phyloP scores from a whole-genome alignment of 2,329 filamentous ascomycete genomes.

The Penicillium aurantiogriseum region DNA sequence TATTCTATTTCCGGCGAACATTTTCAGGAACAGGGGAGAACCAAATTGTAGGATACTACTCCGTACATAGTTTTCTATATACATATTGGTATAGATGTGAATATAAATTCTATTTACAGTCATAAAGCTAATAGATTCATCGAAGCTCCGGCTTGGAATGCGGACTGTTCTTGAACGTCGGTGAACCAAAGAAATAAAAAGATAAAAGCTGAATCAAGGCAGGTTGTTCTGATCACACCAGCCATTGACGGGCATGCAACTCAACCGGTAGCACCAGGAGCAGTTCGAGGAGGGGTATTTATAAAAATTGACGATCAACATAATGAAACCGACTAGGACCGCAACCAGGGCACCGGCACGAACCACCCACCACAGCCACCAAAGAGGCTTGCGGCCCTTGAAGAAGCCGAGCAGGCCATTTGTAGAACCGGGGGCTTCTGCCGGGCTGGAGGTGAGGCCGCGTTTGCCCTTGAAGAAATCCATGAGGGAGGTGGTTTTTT shows the following conservation, averaged over 20 bases:
- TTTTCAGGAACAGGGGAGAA: neutral
- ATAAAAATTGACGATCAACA: conserved; percentile 91
- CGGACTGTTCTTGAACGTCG: neutral
- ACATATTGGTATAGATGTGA: neutral
- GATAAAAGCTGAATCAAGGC: neutral
- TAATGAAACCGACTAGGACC: conserved; percentile 80
- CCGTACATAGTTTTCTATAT: neutral
- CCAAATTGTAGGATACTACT: neutral
- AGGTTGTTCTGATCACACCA: conserved; percentile 45
- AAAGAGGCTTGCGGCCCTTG: conserved; percentile 84
- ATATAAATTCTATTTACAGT: conserved; percentile 6
- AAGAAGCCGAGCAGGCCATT: conserved; percentile 65
- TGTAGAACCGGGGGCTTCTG: conserved; percentile 1
- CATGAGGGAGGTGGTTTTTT: conserved; percentile 54
- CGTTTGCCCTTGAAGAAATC: conserved; percentile 53
- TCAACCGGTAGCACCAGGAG: conserved; percentile 91
- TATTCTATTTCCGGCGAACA: neutral
- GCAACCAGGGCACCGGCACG: conserved; percentile 73
- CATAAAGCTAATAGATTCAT: neutral
- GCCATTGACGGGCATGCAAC: conserved; percentile 65
- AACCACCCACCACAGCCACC: conserved; percentile 97
- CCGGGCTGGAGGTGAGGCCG: conserved; percentile 44
- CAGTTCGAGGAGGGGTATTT: conserved; percentile 67
- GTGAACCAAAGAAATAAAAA: neutral
- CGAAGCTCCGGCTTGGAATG: too few species aligned